Evolutionary conservation across 805 yeast genomes (phyloP).

Genomic region (Candida glaebosa): DNA sequence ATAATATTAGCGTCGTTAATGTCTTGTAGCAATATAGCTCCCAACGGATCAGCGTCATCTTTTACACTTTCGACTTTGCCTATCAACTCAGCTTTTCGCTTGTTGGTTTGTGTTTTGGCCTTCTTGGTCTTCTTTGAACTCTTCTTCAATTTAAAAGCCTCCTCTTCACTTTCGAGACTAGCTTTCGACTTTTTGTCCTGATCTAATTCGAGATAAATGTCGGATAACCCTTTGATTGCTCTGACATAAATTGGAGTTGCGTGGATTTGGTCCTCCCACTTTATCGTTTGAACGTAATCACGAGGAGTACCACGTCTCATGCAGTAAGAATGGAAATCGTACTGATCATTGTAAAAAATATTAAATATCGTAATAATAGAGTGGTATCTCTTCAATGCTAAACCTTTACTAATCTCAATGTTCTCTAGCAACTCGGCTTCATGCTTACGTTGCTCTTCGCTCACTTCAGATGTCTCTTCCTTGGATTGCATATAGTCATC

Average conservation of each 20-base stretch:
- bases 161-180: slow-evolving; percentile 18
- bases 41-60: slow-evolving; percentile 60
- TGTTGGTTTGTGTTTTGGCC: slow-evolving; percentile 46
- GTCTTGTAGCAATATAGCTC: slow-evolving; percentile 38
- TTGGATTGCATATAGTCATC: slow-evolving; percentile 11
- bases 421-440: slow-evolving; percentile 36
- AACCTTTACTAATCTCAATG: slow-evolving; percentile 51
- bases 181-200: slow-evolving; percentile 16
- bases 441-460: slow-evolving; percentile 7
- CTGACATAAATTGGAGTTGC: slow-evolving; percentile 69
- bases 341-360: slow-evolving; percentile 76
- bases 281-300: slow-evolving; percentile 69
- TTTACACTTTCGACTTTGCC: slow-evolving; percentile 41
- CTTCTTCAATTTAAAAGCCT: slow-evolving; percentile 15
- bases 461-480: slow-evolving; percentile 13
- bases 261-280: slow-evolving; percentile 79
- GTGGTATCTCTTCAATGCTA: slow-evolving; percentile 75
- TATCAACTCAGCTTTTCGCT: slow-evolving; percentile 53
- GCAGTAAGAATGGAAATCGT: slow-evolving; percentile 92
- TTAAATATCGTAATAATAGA: slow-evolving; percentile 66
- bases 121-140: slow-evolving; percentile 54
- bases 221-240: slow-evolving; percentile 61
- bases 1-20: slow-evolving; percentile 36
- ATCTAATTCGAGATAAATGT: slow-evolving; percentile 46
- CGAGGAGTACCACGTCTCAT: slow-evolving; percentile 88